Base-by-base conservation (phyloP, 2,329 filamentous ascomycete genomes). In the Thielaviopsis populi region DNA sequence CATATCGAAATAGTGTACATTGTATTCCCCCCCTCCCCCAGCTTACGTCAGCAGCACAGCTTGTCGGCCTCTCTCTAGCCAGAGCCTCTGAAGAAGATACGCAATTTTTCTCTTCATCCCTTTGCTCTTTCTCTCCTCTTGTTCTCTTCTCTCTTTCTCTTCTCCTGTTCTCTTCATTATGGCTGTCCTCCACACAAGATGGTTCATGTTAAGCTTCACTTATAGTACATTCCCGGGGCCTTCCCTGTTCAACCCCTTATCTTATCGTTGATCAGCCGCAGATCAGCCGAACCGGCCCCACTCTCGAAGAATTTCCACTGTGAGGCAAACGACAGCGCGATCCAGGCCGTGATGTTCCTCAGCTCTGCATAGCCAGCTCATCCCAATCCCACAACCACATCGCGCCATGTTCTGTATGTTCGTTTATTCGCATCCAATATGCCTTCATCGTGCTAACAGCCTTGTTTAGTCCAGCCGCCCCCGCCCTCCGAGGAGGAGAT, bases 401-500 rank as follows among this genome's bases (percentile, higher is more conserved):
- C 42, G 19, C 60, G n/a, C 48, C 43, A 64, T 64, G 59, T 65
- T 65, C 54, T 65, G 64, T 63, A 63, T 33, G 64, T 60, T 24
- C 3, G 3, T 1, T 37, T 30, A 15, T 2, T 17, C 0, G 27
- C 22, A 42, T 10, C 15, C 4, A 22, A 5, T 27, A 1, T 17
- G 17, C 24, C 15, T 56, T 37, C 27, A 11, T 33, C 3, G 2
- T n/a, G 10, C 53, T 56, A 37, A 56, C n/a, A n/a, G 17, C 30
- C 15, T 2, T 15, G 19, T 19, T 15, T 15, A 87, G 83, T 83
- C 78, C 83, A 80, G 69, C 80, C 88, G 75, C 86, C 86, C 72
- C 84, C 84, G 73, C 80, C 84, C 70, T 83, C 83, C 66, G 77
- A 82, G 66, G 84, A 86, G 74, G 87, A 91, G 80, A 80, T 91